phyloP scores from a whole-genome alignment of 352 stramenopile genomes.

The Pythium guiyangense region DNA sequence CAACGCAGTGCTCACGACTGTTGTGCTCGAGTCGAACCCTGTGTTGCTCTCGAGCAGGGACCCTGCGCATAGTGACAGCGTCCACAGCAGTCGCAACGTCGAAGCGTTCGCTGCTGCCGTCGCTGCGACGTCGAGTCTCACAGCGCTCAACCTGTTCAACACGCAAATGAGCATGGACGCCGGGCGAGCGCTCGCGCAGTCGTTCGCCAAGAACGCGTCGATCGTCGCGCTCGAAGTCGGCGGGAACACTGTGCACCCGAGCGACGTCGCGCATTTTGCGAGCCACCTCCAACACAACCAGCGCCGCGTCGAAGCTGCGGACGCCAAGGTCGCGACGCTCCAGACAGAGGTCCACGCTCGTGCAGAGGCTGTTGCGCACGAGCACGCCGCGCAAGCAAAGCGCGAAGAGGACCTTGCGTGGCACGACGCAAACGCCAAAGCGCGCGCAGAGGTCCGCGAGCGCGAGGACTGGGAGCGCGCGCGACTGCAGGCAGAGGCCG shows the following conservation, averaged over 20 bases:
- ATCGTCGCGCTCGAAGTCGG: slow-evolving; percentile 53
- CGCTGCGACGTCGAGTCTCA: slow-evolving; percentile 33
- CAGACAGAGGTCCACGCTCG: slow-evolving; percentile 22
- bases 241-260: slow-evolving; percentile 38
- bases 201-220: slow-evolving; percentile 41
- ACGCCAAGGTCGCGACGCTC: slow-evolving; percentile 22
- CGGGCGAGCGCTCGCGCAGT: slow-evolving; percentile 32
- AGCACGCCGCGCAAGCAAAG: slow-evolving; percentile 33
- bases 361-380: slow-evolving; percentile 22
- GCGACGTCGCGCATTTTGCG: slow-evolving; percentile 39
- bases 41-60: slow-evolving; percentile 33
- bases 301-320: slow-evolving; percentile 14
- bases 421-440: slow-evolving; percentile 49
- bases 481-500: slow-evolving; percentile 26
- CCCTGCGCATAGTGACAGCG: neutral
- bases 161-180: slow-evolving; percentile 51
- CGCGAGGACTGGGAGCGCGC: slow-evolving; percentile 52
- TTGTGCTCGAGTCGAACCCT: slow-evolving; percentile 60
- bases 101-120: slow-evolving; percentile 38
- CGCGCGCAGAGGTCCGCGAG: slow-evolving; percentile 37
- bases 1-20: slow-evolving; percentile 45
- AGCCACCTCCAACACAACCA: slow-evolving; percentile 46
- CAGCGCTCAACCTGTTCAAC: slow-evolving; percentile 52
- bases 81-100: slow-evolving; percentile 18
- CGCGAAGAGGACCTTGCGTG: slow-evolving; percentile 34